Conservation (phyloP, 2,329 filamentous ascomycete species). For the Blastomyces silverae region DNA sequence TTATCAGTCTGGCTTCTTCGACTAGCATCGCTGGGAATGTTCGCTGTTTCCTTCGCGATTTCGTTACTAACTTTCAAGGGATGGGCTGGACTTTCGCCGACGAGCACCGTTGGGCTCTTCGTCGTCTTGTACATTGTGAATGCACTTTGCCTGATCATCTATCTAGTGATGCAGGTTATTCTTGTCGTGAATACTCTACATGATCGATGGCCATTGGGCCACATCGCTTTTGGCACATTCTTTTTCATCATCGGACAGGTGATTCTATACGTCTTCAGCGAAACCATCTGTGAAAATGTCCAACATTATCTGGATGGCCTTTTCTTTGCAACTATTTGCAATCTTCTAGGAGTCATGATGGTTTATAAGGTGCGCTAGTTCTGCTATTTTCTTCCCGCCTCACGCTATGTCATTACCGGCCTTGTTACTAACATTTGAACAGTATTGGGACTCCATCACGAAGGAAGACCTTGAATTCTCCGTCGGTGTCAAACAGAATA, state of each 20-base stretch:
- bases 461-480: slow-evolving; percentile 98
- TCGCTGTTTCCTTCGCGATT: slow-evolving; percentile 77
- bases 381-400: slow-evolving; percentile 5
- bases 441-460: slow-evolving; percentile 99
- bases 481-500: slow-evolving; percentile 88
- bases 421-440: slow-evolving; percentile 29
- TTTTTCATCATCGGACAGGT: slow-evolving; percentile 92
- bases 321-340: slow-evolving; percentile 91
- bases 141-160: slow-evolving; percentile 76
- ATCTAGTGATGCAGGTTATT: slow-evolving; percentile 78
- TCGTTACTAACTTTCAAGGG: slow-evolving; percentile 87
- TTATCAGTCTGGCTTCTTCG: slow-evolving; percentile 91
- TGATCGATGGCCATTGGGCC: slow-evolving; percentile 89
- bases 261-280: slow-evolving; percentile 82
- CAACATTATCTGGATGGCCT: slow-evolving; percentile 91
- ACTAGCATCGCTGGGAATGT: slow-evolving; percentile 69
- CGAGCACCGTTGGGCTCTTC: slow-evolving; percentile 82
- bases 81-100: slow-evolving; percentile 78
- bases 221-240: slow-evolving; percentile 82
- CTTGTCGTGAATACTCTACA: slow-evolving; percentile 84
- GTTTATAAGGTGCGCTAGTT: slow-evolving; percentile 73
- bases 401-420: slow-evolving; percentile 7
- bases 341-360: slow-evolving; percentile 97
- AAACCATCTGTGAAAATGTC: slow-evolving; percentile 71
- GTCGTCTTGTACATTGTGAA: slow-evolving; percentile 88